Evolutionary conservation across 2,329 filamentous ascomycete genomes (phyloP).

Genomic region (Exophiala xenobiotica): DNA sequence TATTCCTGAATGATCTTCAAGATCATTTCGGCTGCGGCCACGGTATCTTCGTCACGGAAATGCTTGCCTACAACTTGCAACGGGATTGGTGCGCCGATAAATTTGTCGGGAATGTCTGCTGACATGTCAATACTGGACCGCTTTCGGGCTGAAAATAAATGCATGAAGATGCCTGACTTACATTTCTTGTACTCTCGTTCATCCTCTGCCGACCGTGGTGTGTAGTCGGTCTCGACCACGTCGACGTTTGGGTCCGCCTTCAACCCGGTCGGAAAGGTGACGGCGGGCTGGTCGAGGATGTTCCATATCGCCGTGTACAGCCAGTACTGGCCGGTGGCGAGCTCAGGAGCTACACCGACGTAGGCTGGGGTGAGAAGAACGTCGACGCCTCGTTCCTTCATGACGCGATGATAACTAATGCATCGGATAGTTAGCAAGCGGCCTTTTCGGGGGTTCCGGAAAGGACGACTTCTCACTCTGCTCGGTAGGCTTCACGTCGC

Average conservation of each 20-base stretch:
- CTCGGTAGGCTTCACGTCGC: conserved; percentile 52
- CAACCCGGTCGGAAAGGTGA: conserved; percentile 56
- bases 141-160: neutral
- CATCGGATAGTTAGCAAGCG: conserved; percentile 34
- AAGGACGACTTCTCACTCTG: conserved; percentile 34
- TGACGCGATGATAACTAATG: conserved; percentile 42
- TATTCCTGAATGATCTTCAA: conserved; percentile 1
- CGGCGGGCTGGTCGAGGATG: conserved; percentile 63
- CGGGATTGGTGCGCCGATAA: conserved; percentile 51
- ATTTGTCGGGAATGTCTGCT: conserved; percentile 44
- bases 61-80: conserved; percentile 55
- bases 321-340: conserved; percentile 59
- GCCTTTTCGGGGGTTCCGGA: neutral
- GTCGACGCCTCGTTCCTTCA: conserved; percentile 46
- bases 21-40: conserved; percentile 18
- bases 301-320: conserved; percentile 69
- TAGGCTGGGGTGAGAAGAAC: conserved; percentile 53
- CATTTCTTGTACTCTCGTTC: conserved; percentile 42
- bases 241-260: conserved; percentile 36
- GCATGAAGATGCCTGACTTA: conserved; percentile 27
- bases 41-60: conserved; percentile 54
- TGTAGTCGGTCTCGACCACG: conserved; percentile 1
- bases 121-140: neutral
- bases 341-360: conserved; percentile 53
- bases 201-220: conserved; percentile 40